A percentile compares a stretch with the other conserved stretches of the same genome.
phyloP scores from a whole-genome alignment of 371 early-diverging fungal genomes.

The Mucor lusitanicus region DNA sequence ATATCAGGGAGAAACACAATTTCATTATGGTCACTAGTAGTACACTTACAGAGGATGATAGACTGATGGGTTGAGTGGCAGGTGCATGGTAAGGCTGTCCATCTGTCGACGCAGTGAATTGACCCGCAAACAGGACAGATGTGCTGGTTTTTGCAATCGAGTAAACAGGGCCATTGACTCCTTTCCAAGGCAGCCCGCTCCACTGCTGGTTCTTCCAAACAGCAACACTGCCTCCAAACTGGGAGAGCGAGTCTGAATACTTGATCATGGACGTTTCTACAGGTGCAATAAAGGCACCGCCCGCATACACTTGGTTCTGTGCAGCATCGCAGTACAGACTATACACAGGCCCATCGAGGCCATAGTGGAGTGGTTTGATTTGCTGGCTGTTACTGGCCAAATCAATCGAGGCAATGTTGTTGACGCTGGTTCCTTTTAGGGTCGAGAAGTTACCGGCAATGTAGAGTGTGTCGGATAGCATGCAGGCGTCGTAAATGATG shows the following conservation, averaged over 20 bases:
- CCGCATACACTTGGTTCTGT: slow-evolving; percentile 47
- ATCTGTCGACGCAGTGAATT: slow-evolving; percentile 47
- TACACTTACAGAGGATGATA: slow-evolving; percentile 25
- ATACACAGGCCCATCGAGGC: slow-evolving; percentile 74
- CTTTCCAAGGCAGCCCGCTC: slow-evolving; percentile 62
- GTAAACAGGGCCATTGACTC: slow-evolving; percentile 57
- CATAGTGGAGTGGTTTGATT: slow-evolving; percentile 51
- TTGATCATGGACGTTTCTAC: slow-evolving; percentile 20
- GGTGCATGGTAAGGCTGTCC: slow-evolving; percentile 41
- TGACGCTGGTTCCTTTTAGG: slow-evolving; percentile 28
- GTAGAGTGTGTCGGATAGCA: slow-evolving; percentile 32
- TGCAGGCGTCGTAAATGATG: slow-evolving; percentile 37
- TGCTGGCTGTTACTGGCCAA: slow-evolving; percentile 28
- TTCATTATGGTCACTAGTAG: not conserved
- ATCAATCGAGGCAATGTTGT: slow-evolving; percentile 61
- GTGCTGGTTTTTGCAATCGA: slow-evolving; percentile 28
- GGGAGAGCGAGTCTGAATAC: slow-evolving; percentile 38
- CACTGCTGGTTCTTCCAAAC: slow-evolving; percentile 53
- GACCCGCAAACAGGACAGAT: slow-evolving; percentile 42
- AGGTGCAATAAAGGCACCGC: slow-evolving; percentile 41
- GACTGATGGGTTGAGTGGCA: slow-evolving; percentile 43
- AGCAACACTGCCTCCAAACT: slow-evolving; percentile 61
- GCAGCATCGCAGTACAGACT: slow-evolving; percentile 62
- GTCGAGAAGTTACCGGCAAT: slow-evolving; percentile 55
- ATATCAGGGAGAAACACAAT: no score